These are phyloP conservation scores for Lachancea dasiensis DNA, from an alignment of 805 yeast species.

Conservation along the genomic window DNA sequence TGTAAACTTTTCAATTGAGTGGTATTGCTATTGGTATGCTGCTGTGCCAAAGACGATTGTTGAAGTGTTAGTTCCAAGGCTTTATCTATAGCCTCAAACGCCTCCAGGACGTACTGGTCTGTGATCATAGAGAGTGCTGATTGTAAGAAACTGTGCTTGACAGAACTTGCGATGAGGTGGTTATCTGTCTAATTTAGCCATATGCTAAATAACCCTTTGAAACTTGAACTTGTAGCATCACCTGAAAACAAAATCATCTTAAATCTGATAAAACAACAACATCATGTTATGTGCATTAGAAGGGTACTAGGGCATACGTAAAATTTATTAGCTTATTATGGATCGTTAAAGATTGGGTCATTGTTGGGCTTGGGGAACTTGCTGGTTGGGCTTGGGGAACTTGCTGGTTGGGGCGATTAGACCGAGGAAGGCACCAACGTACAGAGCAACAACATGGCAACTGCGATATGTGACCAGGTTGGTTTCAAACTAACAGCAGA, in stretches of 20 bases:
- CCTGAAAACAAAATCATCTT: no score
- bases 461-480: neutral
- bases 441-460: neutral
- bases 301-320: no score
- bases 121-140: conserved; percentile 14
- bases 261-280: no score
- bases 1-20: conserved; percentile 13
- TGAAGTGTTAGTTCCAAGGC: conserved; percentile 13
- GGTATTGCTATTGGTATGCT: conserved; percentile 8
- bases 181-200: no score
- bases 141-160: no score
- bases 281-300: no score
- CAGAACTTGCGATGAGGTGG: no score
- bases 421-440: neutral
- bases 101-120: conserved; percentile 12
- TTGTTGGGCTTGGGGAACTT: neutral
- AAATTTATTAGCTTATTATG: no score
- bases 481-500: neutral
- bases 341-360: neutral
- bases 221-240: no score
- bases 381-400: neutral
- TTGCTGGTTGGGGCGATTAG: no score
- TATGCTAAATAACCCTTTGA: no score
- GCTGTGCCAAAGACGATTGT: conserved; percentile 9
- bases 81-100: conserved; percentile 13